phyloP scores from a whole-genome alignment of 1,284 basidiomycete genomes.

The Ustilago crameri region DNA sequence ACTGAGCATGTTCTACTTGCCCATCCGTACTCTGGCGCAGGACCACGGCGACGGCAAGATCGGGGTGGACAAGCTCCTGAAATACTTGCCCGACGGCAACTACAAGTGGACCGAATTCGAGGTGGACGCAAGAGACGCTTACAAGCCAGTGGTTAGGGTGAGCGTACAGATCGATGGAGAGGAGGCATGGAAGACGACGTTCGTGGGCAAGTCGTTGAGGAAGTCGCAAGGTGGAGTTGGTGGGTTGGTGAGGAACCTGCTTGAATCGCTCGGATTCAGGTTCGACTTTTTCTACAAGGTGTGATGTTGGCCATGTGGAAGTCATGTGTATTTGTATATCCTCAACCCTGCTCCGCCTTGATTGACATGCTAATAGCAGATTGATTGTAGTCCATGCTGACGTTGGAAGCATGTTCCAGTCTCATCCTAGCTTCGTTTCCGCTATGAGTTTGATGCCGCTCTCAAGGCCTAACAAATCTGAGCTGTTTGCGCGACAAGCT shows the following conservation, averaged over 20 bases:
- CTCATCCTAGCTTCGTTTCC: no score
- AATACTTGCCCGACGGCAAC: conserved; percentile 71
- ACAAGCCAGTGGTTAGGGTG: conserved; percentile 72
- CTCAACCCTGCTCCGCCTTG: conserved; percentile 6
- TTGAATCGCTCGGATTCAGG: conserved; percentile 65
- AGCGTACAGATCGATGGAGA: conserved; percentile 75
- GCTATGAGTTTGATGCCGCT: no score
- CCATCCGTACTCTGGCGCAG: conserved; percentile 65
- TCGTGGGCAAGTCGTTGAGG: conserved; percentile 63
- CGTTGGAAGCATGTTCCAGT: no score
- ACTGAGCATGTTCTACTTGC: conserved; percentile 71
- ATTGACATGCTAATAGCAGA: not conserved
- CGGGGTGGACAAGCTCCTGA: conserved; percentile 76
- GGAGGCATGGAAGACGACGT: conserved; percentile 72
- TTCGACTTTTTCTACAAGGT: conserved; percentile 47
- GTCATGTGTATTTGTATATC: conserved; percentile 17
- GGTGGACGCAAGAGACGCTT: conserved; percentile 76
- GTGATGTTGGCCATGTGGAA: not conserved
- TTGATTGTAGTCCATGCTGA: no score
- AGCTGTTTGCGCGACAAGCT: conserved; percentile 1
- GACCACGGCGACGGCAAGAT: conserved; percentile 69
- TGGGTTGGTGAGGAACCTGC: conserved; percentile 61
- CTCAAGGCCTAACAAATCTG: conserved; percentile 1
- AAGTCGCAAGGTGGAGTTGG: conserved; percentile 61
- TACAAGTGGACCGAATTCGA: conserved; percentile 75